A percentile compares a stretch with the other conserved stretches of the same genome.
These are phyloP conservation scores for Puccinia polysora DNA, from an alignment of 1,284 basidiomycete species.

Conservation along the genomic window DNA sequence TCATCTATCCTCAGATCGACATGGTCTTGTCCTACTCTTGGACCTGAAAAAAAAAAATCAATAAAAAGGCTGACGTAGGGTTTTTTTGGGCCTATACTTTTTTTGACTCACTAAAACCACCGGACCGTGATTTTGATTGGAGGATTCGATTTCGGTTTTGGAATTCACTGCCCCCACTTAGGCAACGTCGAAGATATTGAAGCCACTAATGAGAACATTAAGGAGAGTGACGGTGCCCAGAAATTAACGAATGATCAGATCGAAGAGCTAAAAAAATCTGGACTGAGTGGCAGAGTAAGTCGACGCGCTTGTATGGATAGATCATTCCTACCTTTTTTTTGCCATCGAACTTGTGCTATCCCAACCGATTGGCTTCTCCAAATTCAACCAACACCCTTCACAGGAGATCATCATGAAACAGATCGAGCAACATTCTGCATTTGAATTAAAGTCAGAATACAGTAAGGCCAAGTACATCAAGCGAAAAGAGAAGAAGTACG, in stretches of 20 bases:
- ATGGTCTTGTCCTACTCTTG: neutral
- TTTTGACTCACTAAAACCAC: too few species aligned
- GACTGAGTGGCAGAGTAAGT: constrained; percentile 48
- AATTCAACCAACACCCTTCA: neutral
- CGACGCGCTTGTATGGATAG: too few species aligned
- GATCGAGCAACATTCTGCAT: constrained; percentile 83
- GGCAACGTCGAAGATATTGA: constrained; percentile 48
- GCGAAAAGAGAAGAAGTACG: constrained; percentile 82
- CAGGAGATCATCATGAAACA: constrained; percentile 84
- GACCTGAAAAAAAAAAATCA: neutral
- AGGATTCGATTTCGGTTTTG: too few species aligned
- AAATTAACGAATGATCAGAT: constrained; percentile 52
- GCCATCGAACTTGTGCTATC: neutral
- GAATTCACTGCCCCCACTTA: too few species aligned
- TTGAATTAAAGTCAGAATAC: constrained; percentile 86
- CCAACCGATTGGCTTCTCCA: neutral
- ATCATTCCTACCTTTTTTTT: neutral
- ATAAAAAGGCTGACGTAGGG: too few species aligned
- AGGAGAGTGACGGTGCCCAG: constrained; percentile 51
- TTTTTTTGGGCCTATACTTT: too few species aligned
- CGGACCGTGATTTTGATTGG: too few species aligned
- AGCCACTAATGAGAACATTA: constrained; percentile 53
- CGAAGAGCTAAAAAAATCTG: constrained; percentile 51
- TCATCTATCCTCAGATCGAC: too few species aligned
- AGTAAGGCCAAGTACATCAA: constrained; percentile 95